Percentiles rank a stretch among this genome's conserved stretches.
These are phyloP conservation scores for Yamadazyma sp. DNA, from an alignment of 805 yeast genomes.

Conservation along the genomic window DNA sequence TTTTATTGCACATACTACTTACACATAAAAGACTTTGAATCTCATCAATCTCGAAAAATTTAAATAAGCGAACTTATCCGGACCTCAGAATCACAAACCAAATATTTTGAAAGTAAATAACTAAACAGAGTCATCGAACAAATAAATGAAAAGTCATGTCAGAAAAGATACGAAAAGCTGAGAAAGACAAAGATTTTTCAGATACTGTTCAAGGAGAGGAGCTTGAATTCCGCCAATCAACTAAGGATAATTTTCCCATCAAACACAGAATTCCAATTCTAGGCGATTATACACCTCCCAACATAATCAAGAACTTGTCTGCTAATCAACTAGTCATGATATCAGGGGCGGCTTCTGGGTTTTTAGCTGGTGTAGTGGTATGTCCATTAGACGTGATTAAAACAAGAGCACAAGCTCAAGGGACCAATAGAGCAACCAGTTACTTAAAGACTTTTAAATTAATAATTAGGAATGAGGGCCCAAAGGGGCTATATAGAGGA, in stretches of 20 bases:
- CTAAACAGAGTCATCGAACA: no score
- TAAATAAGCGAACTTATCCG: no score
- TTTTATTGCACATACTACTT: no score
- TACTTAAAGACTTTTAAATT: slow-evolving; percentile 60
- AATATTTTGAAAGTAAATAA: no score
- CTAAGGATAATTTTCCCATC: slow-evolving; percentile 19
- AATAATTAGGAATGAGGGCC: slow-evolving; percentile 75
- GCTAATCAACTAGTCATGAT: slow-evolving; percentile 66
- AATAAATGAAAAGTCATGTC: slow-evolving; percentile 1
- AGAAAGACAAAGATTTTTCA: slow-evolving; percentile 28
- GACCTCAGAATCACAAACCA: no score
- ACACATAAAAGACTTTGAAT: no score
- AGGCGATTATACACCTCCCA: slow-evolving; percentile 19
- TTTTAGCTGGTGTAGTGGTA: slow-evolving; percentile 81
- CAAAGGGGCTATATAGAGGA: slow-evolving; percentile 83
- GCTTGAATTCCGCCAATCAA: slow-evolving; percentile 26
- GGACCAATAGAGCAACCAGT: slow-evolving; percentile 31
- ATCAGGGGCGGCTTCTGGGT: slow-evolving; percentile 93
- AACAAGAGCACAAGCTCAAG: slow-evolving; percentile 55
- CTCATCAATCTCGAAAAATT: no score
- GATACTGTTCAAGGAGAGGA: slow-evolving; percentile 39
- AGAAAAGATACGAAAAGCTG: slow-evolving; percentile 7
- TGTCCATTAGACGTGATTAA: slow-evolving; percentile 97
- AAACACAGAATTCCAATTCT: slow-evolving; percentile 18
- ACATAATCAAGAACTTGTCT: slow-evolving; percentile 23